phyloP scores from a whole-genome alignment of 768 basidiomycete species.

The Boletus bicolor region DNA sequence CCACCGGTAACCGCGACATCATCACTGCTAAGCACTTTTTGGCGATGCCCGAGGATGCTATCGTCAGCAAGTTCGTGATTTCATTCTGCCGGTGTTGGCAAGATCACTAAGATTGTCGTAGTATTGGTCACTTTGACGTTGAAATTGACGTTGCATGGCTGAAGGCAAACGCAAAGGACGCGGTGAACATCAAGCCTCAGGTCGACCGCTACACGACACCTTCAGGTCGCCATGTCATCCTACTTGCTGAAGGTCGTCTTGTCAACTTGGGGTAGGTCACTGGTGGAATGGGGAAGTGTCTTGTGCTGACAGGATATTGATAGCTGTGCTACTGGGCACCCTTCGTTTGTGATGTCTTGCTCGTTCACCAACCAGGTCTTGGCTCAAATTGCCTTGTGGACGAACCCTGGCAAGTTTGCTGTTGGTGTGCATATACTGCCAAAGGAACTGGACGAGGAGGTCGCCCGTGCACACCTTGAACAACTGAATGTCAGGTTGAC shows the following conservation, averaged over 20 bases:
- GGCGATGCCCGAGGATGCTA: slow-evolving; percentile 97
- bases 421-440: slow-evolving; percentile 98
- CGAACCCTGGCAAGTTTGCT: slow-evolving; percentile 85
- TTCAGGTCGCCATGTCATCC: slow-evolving; percentile 90
- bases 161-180: slow-evolving; percentile 83
- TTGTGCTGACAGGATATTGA: slow-evolving; percentile 8
- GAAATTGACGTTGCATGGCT: slow-evolving; percentile 99
- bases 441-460: slow-evolving; percentile 98
- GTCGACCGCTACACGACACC: slow-evolving; percentile 97
- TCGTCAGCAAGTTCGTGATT: slow-evolving; percentile 87
- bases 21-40: slow-evolving; percentile 89
- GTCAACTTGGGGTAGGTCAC: slow-evolving; percentile 87
- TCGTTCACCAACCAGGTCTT: slow-evolving; percentile 99
- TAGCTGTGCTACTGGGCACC: slow-evolving; percentile 96
- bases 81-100: not conserved
- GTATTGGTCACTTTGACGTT: slow-evolving; percentile 84
- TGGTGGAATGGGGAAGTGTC: not conserved
- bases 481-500: slow-evolving; percentile 96
- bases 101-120: slow-evolving; percentile 28
- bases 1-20: slow-evolving; percentile 98
- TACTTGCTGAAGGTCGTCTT: slow-evolving; percentile 97
- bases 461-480: slow-evolving; percentile 91
- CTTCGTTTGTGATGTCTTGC: slow-evolving; percentile 99
- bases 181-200: slow-evolving; percentile 95
- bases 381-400: slow-evolving; percentile 98